These are phyloP conservation scores for Imleria badia DNA, from an alignment of 768 basidiomycete genomes.

Conservation along the genomic window DNA sequence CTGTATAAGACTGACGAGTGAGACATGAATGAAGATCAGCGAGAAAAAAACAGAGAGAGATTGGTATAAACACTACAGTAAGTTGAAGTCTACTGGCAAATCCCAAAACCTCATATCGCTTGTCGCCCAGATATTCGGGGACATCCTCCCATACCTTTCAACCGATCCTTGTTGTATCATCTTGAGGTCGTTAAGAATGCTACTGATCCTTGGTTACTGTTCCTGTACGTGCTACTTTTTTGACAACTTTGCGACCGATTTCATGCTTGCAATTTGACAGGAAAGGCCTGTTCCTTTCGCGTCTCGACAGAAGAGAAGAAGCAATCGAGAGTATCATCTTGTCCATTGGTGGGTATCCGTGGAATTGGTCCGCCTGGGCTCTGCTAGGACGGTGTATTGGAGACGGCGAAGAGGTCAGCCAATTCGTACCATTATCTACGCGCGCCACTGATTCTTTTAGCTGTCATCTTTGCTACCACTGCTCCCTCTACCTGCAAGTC, in stretches of 20 bases:
- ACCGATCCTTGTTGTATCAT: slow-evolving; percentile 54
- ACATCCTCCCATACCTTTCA: slow-evolving; percentile 67
- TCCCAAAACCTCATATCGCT: background rate
- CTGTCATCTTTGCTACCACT: slow-evolving; percentile 44
- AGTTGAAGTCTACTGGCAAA: slow-evolving; percentile 23
- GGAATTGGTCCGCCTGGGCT: slow-evolving; percentile 96
- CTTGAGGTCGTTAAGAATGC: slow-evolving; percentile 56
- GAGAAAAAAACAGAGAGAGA: slow-evolving; percentile 82
- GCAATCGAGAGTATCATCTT: slow-evolving; percentile 79
- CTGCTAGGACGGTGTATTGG: slow-evolving; percentile 76
- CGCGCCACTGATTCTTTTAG: slow-evolving; percentile 28
- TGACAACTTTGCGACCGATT: background rate
- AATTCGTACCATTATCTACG: background rate
- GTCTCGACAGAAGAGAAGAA: slow-evolving; percentile 76
- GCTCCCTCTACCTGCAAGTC: slow-evolving; percentile 48
- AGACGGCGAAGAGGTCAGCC: slow-evolving; percentile 79
- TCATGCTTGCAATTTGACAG: slow-evolving; percentile 39
- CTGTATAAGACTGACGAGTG: slow-evolving; percentile 3
- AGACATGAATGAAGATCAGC: slow-evolving; percentile 52
- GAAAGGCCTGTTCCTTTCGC: slow-evolving; percentile 79
- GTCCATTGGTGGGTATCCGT: slow-evolving; percentile 77
- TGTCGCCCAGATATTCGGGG: slow-evolving; percentile 57
- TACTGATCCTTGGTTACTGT: slow-evolving; percentile 80
- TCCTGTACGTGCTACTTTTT: slow-evolving; percentile 51
- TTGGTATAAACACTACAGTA: slow-evolving; percentile 83